Evolutionary conservation across 106 monocot genomes (phyloP), one percentile per base, ranked within the genome.

Genomic region (Dendrobium huoshanense): DNA sequence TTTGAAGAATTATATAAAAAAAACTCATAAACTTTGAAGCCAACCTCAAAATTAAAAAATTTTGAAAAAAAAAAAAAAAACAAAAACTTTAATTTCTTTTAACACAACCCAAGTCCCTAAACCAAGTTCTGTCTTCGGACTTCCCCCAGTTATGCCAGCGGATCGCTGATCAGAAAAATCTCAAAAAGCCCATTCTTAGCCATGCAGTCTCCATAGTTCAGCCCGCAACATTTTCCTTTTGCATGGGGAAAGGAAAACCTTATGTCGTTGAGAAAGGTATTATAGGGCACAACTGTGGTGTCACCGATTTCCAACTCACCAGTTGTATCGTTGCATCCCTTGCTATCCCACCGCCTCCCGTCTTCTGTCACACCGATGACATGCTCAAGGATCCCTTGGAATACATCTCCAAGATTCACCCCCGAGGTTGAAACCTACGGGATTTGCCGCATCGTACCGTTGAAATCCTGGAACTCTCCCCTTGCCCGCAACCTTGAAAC

Each of bases 371-470:
- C 61, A 84, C 88, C 0, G 87, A 85, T 45, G 88, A 83, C 9
- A 92, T 92, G 41, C 92, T 95, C 80, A 42, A n/a, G 55, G 82
- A 90, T 49, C 95, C 90, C 1, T 51, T 95, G 17, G 81, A 55
- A 0, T 95, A 75, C 79, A 90, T 95, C 83, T 24, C 58, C 65
- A 83, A 82, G 44, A 95, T 95, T 78, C 88, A 92, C 0, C 92
- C 90, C 2, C 1, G 73, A 82, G 17, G 95, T 92, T 3, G 92
- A 95, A 79, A 87, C 75, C 29, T 92, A 86, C 56, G 92, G 95
- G 29, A 90, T 95, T 74, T 95, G 95, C 77, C 83, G 88, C 65
- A 92, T 95, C 80, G 92, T 92, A 4, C 95, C 92, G 7, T 92
- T 92, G 25, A 73, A 80, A 54, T 87, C 87, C 0, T 95, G 95